A percentile compares a stretch with the other conserved stretches of the same genome.
These are phyloP conservation scores for Anaeromyces robustus DNA, from an alignment of 192 early-diverging fungal species.

Conservation along the genomic window DNA sequence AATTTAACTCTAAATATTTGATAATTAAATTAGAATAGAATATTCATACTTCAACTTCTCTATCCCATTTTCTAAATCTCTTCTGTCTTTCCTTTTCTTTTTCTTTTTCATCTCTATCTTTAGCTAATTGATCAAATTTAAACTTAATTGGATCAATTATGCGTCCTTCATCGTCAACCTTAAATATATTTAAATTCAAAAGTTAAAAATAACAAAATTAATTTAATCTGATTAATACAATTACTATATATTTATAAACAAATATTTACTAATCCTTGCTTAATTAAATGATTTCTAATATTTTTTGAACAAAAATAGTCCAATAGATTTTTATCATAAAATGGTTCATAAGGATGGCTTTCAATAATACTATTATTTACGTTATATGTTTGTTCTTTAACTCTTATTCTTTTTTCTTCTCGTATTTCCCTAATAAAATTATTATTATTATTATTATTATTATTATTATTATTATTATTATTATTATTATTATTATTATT, in stretches of 20 bases:
- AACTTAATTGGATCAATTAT: neutral
- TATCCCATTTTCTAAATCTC: neutral
- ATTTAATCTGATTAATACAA: too few species aligned
- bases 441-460: too few species aligned
- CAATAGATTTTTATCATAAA: neutral
- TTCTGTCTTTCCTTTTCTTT: neutral
- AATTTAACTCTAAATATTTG: too few species aligned
- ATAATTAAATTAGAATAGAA: too few species aligned
- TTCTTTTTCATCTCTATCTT: neutral
- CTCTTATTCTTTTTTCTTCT: neutral
- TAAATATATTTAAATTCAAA: neutral
- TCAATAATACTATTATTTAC: neutral
- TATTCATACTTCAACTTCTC: neutral
- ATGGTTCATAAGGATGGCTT: neutral
- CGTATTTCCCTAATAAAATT: neutral
- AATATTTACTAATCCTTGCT: neutral
- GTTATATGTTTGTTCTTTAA: neutral
- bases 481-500: too few species aligned
- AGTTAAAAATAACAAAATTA: too few species aligned
- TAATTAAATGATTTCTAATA: neutral
- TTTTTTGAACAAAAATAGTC: neutral
- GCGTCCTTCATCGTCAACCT: neutral
- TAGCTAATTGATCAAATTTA: neutral
- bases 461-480: too few species aligned
- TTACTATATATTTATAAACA: neutral